Conservation (phyloP, 345 rosid genomes). For the Populus euphratica region DNA sequence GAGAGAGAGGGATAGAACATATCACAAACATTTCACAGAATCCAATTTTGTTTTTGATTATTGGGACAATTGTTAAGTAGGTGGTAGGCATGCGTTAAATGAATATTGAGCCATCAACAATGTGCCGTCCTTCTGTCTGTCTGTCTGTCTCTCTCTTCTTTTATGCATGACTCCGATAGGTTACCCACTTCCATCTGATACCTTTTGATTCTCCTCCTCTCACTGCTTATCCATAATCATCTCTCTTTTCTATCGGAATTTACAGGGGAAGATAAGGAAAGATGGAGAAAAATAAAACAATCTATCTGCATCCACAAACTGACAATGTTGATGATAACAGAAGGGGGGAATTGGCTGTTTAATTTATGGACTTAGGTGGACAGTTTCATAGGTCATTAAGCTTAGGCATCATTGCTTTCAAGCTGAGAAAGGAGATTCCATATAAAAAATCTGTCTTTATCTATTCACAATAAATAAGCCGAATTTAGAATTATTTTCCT, state of each 20-base stretch:
- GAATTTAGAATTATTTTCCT: not conserved
- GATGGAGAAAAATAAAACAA: not conserved
- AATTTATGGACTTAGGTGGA: no score
- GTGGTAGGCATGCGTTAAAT: slow-evolving; percentile 15
- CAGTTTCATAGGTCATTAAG: no score
- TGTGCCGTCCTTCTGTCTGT: not conserved
- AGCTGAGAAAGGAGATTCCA: no score
- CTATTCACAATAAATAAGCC: not conserved
- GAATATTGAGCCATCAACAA: not conserved
- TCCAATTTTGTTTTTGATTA: slow-evolving; percentile 16
- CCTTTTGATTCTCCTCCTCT: not conserved
- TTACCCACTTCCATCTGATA: slow-evolving; percentile 15
- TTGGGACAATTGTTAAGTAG: slow-evolving; percentile 19
- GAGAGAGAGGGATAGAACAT: not conserved
- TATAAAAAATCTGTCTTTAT: not conserved
- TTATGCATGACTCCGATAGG: slow-evolving; percentile 22
- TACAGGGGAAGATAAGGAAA: not conserved
- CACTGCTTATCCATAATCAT: slow-evolving; percentile 7
- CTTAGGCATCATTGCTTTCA: no score
- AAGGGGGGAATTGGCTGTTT: not conserved
- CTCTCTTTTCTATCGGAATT: not conserved
- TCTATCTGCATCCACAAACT: no score
- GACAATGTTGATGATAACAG: no score
- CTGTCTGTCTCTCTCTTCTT: not conserved
- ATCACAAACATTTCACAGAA: not conserved